Evolutionary conservation across 805 yeast species (phyloP).

Genomic region (Yarrowia hollandica): DNA sequence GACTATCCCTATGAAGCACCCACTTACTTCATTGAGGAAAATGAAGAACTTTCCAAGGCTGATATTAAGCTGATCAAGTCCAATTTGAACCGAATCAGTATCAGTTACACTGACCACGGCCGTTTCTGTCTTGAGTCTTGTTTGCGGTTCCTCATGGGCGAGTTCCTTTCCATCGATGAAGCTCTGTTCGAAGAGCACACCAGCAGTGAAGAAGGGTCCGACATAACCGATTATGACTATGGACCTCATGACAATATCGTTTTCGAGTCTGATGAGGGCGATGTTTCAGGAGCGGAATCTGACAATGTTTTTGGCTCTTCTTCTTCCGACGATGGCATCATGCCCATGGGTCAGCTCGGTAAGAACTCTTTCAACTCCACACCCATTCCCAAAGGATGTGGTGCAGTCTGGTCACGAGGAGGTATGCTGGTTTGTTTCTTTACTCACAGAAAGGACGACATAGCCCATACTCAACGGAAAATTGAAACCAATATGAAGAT

Average conservation of each 20-base stretch:
- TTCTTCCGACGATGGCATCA: conserved; percentile 25
- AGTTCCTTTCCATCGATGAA: conserved; percentile 7
- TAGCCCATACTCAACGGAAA: conserved; percentile 38
- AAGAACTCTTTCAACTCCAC: conserved; percentile 61
- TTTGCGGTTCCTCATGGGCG: conserved; percentile 74
- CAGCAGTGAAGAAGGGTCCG: conserved; percentile 39
- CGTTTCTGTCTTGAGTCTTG: conserved; percentile 79
- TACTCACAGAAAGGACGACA: conserved; percentile 49
- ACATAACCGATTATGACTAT: conserved; percentile 40
- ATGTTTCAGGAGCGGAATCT: conserved; percentile 38
- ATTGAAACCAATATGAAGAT: conserved; percentile 20
- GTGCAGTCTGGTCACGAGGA: conserved; percentile 80
- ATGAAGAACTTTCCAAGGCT: conserved; percentile 59
- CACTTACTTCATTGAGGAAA: conserved; percentile 70
- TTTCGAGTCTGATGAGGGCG: conserved; percentile 40
- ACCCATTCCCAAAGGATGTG: conserved; percentile 91
- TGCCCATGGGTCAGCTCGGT: conserved; percentile 4
- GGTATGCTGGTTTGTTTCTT: conserved; percentile 85
- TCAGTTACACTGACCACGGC: conserved; percentile 55
- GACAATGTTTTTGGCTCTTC: conserved; percentile 27
- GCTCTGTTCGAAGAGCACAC: conserved; percentile 7
- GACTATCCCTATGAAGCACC: conserved; percentile 68
- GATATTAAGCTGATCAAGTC: conserved; percentile 53
- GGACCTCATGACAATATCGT: conserved; percentile 37
- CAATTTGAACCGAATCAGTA: conserved; percentile 56